phyloP scores from a whole-genome alignment of 805 yeast species.

The Ogataea salicorniae region DNA sequence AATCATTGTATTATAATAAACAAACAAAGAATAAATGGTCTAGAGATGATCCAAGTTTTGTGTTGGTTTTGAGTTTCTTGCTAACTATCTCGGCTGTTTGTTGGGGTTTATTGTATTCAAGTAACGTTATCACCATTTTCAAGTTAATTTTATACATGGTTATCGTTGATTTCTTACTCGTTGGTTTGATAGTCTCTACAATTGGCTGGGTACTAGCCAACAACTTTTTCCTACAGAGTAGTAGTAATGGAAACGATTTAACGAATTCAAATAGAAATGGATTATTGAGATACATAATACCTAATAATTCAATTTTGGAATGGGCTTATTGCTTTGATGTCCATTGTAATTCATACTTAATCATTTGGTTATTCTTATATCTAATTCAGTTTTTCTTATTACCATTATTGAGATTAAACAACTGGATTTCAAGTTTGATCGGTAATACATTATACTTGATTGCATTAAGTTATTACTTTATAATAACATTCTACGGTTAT shows the following conservation, averaged over 20 bases:
- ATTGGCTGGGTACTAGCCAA: constrained; percentile 69
- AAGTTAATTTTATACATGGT: constrained; percentile 79
- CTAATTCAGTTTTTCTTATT: constrained; percentile 68
- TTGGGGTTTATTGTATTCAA: constrained; percentile 84
- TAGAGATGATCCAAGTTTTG: constrained; percentile 88
- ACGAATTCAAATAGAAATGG: constrained; percentile 7
- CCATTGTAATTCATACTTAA: constrained; percentile 84
- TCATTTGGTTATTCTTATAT: constrained; percentile 73
- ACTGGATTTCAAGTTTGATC: constrained; percentile 61
- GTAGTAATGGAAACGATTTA: constrained; percentile 1
- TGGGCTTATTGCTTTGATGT: constrained; percentile 96
- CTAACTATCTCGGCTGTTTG: constrained; percentile 73
- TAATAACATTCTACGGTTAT: constrained; percentile 86
- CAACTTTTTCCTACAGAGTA: constrained; percentile 40
- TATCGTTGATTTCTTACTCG: constrained; percentile 67
- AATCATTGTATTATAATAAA: constrained; percentile 74
- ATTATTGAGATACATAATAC: constrained; percentile 27
- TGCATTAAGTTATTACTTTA: constrained; percentile 69
- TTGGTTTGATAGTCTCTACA: constrained; percentile 68
- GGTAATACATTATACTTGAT: constrained; percentile 77
- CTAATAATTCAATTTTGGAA: constrained; percentile 48
- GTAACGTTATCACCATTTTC: constrained; percentile 53
- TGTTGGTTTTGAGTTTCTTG: constrained; percentile 63
- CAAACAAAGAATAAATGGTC: constrained; percentile 79
- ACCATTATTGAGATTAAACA: constrained; percentile 63